Base-by-base conservation (phyloP, 352 stramenopile species). In the Phytophthora capsici region DNA sequence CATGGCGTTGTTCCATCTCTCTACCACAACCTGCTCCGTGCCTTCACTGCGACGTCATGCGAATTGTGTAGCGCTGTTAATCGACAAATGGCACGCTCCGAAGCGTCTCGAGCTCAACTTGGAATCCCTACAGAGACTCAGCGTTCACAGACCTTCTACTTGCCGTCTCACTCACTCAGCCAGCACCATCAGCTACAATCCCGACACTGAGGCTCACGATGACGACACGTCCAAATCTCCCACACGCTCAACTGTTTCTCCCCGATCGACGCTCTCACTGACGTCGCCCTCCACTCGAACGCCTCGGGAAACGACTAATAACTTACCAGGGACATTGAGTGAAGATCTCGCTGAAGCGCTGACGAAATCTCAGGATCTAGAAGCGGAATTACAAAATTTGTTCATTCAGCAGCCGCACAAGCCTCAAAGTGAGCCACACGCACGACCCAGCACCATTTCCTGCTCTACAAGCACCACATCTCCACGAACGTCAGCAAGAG, bases 101-200 rank as follows among this genome's bases (percentile, higher is more conserved):
- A 88, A 86, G 30, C 80, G 82, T 16, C 64, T 93, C 1, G 80
- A 93, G 37, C 71, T 93, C 36, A 93, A 90, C 62, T 65, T 90
- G 30, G 84, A 91, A 59, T 84, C 84, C 8, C 67, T 93, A 6
- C 82, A 91, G 22, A 86, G 83, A 32, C 44, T 72, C 34, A 63
- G 62, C 38, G 38, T 56, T 22, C 38, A 62, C 37, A 41, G 63
- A 75, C 41, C 55, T 38, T 60, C 59, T 8, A 47, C 20, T 23
- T 46, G n/a, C 17, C 57, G 58, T 38, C 57, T 67, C 16, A 71
- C 69, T 53, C 68, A 78, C 52, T 75, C 60, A 6, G 44, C 48
- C 23, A 68, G 36, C 22, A 59, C 40, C 6, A 56, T 66, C 22
- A 57, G 16, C 36, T 45, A 36, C 32, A 57, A 37, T 40, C 26